These are phyloP conservation scores for Wickerhamomyces sp. DNA, from an alignment of 1,139 yeast species.

Conservation along the genomic window DNA sequence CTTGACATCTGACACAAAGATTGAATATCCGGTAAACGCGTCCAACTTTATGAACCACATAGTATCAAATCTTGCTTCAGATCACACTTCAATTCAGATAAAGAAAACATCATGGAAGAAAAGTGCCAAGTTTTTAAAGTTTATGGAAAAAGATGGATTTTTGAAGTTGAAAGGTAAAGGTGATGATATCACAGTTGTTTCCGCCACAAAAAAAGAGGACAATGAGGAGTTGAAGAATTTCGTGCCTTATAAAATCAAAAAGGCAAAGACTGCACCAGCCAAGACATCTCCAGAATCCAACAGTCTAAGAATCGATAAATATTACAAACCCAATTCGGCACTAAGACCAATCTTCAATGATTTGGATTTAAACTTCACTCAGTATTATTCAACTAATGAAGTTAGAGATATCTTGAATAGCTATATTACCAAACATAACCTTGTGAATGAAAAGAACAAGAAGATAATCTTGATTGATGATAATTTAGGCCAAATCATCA, in stretches of 20 bases:
- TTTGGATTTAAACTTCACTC: slow-evolving; percentile 31
- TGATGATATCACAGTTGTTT: slow-evolving; percentile 61
- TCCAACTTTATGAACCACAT: slow-evolving; percentile 72
- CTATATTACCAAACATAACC: slow-evolving; percentile 49
- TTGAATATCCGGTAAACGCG: slow-evolving; percentile 58
- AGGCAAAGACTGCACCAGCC: slow-evolving; percentile 4
- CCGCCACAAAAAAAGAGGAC: slow-evolving; percentile 40
- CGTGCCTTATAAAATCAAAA: slow-evolving; percentile 44
- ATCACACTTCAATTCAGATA: slow-evolving; percentile 51
- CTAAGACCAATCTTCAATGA: slow-evolving; percentile 46
- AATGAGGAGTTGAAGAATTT: slow-evolving; percentile 51
- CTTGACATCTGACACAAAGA: slow-evolving; percentile 45
- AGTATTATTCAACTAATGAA: slow-evolving; percentile 48
- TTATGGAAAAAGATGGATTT: slow-evolving; percentile 72
- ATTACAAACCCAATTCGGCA: slow-evolving; percentile 52
- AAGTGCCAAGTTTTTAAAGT: slow-evolving; percentile 75
- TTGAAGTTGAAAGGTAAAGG: slow-evolving; percentile 65
- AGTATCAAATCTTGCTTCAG: slow-evolving; percentile 64
- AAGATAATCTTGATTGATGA: slow-evolving; percentile 54
- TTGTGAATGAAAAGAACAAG: slow-evolving; percentile 44
- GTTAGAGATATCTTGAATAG: slow-evolving; percentile 45
- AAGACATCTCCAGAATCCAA: slow-evolving; percentile 23
- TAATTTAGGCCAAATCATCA: slow-evolving; percentile 27
- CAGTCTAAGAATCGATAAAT: slow-evolving; percentile 34
- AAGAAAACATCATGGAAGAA: slow-evolving; percentile 90